A percentile compares a stretch with the other conserved stretches of the same genome.
Evolutionary conservation across 345 rosid species (phyloP).

Genomic region (Arabis hirsuta): DNA sequence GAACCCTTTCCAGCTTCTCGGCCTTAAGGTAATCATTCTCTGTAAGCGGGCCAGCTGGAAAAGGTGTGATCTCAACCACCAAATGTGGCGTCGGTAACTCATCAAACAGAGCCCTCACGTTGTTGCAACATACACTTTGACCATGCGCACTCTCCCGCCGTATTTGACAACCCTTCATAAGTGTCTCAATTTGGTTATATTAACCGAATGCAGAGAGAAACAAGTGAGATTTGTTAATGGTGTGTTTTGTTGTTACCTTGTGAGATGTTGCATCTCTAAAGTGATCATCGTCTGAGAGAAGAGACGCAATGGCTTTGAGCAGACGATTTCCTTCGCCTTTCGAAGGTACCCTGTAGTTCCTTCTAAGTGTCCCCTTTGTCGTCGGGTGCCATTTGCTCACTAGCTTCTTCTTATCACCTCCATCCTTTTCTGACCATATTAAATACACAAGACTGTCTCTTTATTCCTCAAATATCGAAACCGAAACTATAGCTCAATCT

Average conservation of each 20-base stretch:
- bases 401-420: constrained; percentile 71
- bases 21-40: constrained; percentile 89
- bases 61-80: constrained; percentile 79
- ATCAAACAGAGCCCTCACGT: constrained; percentile 92
- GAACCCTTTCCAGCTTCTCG: constrained; percentile 86
- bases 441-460: neutral
- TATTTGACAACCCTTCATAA: constrained; percentile 87
- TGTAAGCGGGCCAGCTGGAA: constrained; percentile 82
- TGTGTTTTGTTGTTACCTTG: constrained; percentile 56
- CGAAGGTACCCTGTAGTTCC: constrained; percentile 90
- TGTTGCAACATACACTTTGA: constrained; percentile 95
- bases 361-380: constrained; percentile 81
- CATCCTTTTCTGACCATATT: constrained; percentile 62
- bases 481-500: constrained; percentile 3
- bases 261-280: constrained; percentile 88
- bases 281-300: constrained; percentile 90
- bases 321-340: constrained; percentile 81
- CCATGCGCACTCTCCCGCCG: constrained; percentile 96
- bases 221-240: neutral
- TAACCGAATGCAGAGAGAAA: neutral
- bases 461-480: neutral
- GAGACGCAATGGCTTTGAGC: constrained; percentile 81
- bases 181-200: neutral
- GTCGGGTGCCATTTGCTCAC: constrained; percentile 98
- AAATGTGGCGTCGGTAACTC: constrained; percentile 95